Percentiles rank a stretch among this genome's conserved stretches.
Evolutionary conservation across 2,329 filamentous ascomycete species (phyloP).

Genomic region (Parastagonospora nodorum): DNA sequence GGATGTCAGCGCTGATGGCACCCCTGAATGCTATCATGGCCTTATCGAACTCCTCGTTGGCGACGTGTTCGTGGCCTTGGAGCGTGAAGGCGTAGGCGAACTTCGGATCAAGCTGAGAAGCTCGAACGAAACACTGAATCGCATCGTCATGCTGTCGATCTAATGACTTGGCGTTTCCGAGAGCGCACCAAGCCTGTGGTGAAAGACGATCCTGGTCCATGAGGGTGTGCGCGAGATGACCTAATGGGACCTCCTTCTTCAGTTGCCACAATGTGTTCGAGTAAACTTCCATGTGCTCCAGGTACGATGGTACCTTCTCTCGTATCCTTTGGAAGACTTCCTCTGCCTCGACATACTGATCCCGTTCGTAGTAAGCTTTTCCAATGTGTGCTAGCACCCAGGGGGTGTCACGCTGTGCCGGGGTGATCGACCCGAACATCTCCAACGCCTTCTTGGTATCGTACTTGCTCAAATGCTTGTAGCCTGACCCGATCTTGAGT

Average conservation of each 20-base stretch:
- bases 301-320: slow-evolving; percentile 76
- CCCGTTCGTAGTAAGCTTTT: slow-evolving; percentile 88
- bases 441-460: slow-evolving; percentile 78
- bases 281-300: slow-evolving; percentile 97
- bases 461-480: slow-evolving; percentile 78
- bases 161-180: slow-evolving; percentile 94
- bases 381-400: slow-evolving; percentile 93
- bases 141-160: slow-evolving; percentile 94
- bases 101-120: slow-evolving; percentile 84
- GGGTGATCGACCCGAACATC: slow-evolving; percentile 71
- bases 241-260: slow-evolving; percentile 88
- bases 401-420: slow-evolving; percentile 81
- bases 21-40: slow-evolving; percentile 85
- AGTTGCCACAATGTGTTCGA: slow-evolving; percentile 99
- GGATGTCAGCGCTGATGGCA: slow-evolving; percentile 81
- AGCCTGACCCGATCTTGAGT: slow-evolving; percentile 79
- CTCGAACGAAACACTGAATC: slow-evolving; percentile 89
- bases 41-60: slow-evolving; percentile 97
- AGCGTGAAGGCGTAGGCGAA: slow-evolving; percentile 97
- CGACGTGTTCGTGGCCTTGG: slow-evolving; percentile 93
- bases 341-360: slow-evolving; percentile 83
- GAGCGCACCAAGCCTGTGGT: slow-evolving; percentile 92
- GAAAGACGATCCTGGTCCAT: slow-evolving; percentile 86
- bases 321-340: slow-evolving; percentile 82
- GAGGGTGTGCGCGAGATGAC: slow-evolving; percentile 88